Evolutionary conservation across 345 rosid genomes (phyloP).

Genomic region (Euclidium syriacum): DNA sequence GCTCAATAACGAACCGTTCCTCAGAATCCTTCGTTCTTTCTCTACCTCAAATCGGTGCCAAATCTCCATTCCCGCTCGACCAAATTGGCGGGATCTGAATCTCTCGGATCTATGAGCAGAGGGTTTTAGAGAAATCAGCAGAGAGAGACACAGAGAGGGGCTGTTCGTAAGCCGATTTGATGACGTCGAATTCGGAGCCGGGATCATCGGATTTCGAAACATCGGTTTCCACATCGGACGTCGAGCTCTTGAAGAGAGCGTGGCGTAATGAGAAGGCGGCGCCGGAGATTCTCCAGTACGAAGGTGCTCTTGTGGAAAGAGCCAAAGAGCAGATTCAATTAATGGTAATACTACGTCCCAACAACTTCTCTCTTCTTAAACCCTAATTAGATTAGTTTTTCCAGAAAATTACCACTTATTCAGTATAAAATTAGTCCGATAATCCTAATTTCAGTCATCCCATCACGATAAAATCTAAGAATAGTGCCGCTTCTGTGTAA

Average conservation of each 20-base stretch:
- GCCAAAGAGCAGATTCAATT: constrained; percentile 55
- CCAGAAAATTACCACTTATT: not conserved
- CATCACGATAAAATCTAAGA: not conserved
- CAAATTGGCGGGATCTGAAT: not conserved
- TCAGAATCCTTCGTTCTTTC: not conserved
- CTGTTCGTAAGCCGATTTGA: constrained; percentile 6
- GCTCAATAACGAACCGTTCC: too few relatives aligned
- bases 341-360: constrained; percentile 38
- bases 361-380: not conserved
- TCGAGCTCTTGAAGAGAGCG: constrained; percentile 57
- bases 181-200: constrained; percentile 35
- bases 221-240: constrained; percentile 57
- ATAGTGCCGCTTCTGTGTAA: not conserved
- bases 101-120: not conserved
- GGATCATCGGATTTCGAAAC: constrained; percentile 50
- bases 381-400: not conserved
- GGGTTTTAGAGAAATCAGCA: not conserved
- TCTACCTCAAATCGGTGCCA: too few relatives aligned
- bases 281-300: constrained; percentile 73
- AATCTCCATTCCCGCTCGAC: not conserved
- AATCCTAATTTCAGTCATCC: not conserved
- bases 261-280: constrained; percentile 97
- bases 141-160: not conserved
- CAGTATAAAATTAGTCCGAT: not conserved
- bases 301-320: constrained; percentile 44